Evolutionary conservation across 2,329 filamentous ascomycete species (phyloP), one percentile per base, ranked within the genome.

Genomic region (Drechslera avenae): DNA sequence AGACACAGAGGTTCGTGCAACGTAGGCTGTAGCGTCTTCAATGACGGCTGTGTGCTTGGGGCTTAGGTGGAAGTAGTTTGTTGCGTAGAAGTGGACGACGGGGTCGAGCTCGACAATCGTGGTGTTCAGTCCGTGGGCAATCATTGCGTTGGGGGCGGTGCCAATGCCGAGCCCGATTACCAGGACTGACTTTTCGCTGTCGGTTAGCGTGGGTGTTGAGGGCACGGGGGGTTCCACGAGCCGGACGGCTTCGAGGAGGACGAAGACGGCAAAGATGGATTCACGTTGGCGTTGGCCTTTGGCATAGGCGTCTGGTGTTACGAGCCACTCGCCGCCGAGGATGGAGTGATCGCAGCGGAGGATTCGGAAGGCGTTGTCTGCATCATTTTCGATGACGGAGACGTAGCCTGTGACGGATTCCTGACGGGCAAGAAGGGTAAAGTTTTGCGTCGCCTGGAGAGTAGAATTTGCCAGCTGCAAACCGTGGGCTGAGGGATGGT

Each of bases 21-120:
- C 82, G 67, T 83, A 96, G n/a, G 77, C 75, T 2, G 91, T 85
- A 0, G 94, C 94, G 64, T 99, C 91, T 42, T 86, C 83, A 56
- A 97, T 86, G 45, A 90, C 83, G n/a, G 88, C 82, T 0, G 84
- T 89, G 74, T 94, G 90, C 62, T 93, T 90, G 17, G 80, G 70
- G 2, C 87, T 88, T 5, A 97, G 83, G 46, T 82, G 80, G 75
- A 99, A 99, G 75, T 96, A 93, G 64, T 89, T 85, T 21, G 78
- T 79, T 3, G 94, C 92, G 70, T 91, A 94, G 42, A 88, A 82
- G 71, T 96, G 84, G 18, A 99, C 92, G 1, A 88, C 85, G 0
- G 92, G 92, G 66, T 99, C 94, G 46, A 99, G 90, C 73, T 99
- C 94, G 13, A 99, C 88, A 54, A 97, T 88, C 0, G 93, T 97